Evolutionary conservation across 225 moss, liverwort and hornwort species (phyloP), one percentile per base, ranked within the genome.

Genomic region (Polytrichum formosum): DNA sequence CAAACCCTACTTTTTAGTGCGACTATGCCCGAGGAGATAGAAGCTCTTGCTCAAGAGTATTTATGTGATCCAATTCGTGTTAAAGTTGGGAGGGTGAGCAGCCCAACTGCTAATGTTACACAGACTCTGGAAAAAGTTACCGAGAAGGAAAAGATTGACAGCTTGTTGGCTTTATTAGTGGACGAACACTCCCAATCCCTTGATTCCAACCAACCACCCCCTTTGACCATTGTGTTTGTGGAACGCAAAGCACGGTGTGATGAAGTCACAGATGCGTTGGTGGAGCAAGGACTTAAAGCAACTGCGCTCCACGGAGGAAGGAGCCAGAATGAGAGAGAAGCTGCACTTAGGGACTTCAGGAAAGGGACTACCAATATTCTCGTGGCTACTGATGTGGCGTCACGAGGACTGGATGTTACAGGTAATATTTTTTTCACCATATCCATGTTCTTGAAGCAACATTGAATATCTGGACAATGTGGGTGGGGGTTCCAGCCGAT

Each of bases 1-100:
- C 96, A 96, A 65, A 96, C 96, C 35, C 78, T 96, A n/a, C 79
- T 96, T 8, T 97, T 97, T 63, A 97, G 97, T 83, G 97, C 97
- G 18, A 97, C 97, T 25, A 97, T 97, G 94, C 97, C 97, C 18
- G 97, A 94, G 80, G 97, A 97, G 80, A 97, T 97, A 61, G 94
- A 97, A 78, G 80, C 86, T 13, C 92, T 97, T 74, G 90, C 97
- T 7, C 97, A 97, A 80, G 97, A 98, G 79, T 98, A 98, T 82
- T 69, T 98, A 64, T 61, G 71, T 6, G 72, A 80, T 70, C 97
- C 97, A 66, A 79, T 98, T 37, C 91, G 97, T 71, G 97, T 98
- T 66, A 94, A 94, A 74, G 97, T 98, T 56, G 97, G 97, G 65
- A 85, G 92, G 76, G 94, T 94, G 17, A 98, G 97, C 82, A 98